Evolutionary conservation across 768 basidiomycete genomes (phyloP), one percentile per base, ranked within the genome.

Genomic region (Macrolepiota dolichaula): DNA sequence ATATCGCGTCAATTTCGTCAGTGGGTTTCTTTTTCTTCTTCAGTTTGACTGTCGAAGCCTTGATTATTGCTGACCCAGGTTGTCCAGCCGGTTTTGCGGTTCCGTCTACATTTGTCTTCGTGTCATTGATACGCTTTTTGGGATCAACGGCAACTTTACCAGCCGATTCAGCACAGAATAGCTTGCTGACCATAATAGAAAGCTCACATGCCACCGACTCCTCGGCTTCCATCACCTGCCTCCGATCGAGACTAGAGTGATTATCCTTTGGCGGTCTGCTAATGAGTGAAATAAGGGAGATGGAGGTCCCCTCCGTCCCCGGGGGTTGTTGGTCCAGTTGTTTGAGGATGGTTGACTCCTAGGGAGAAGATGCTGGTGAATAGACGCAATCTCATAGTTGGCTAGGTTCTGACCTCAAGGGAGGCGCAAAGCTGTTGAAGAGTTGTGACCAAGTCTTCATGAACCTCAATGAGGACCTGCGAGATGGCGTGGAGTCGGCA

Each of bases 1-100:
- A 89, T 22, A 89, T 88, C n/a, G 81, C 81, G 64, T 89, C 88
- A 38, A 89, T 89, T 66, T 88, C 88, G 64, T 89, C 80, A 57
- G 65, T 73, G 46, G 69, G 71, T 61, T 69, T 72, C 68, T 75
- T 81, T 63, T 72, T 77, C 64, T 75, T 77, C 61, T 72, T 76
- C 63, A 74, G 78, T 57, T 64, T 67, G 3, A 47, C 55, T 60
- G 62, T 49, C n/a, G 57, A 22, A 13, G 1, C 19, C 29, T 24
- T 19, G 54, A 12, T 29, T 40, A 47, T 38, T 47, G 19, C 19
- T 5, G 49, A n/a, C 22, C 51, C 22, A 25, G 35, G 9, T 19
- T 25, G 57, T 22, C 25, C 22, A 6, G 27, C 4, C 19, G 19
- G 19, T 37, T 52, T 59, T 32, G 27, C 10, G 3, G 35, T 4